Evolutionary conservation across 1,139 yeast genomes (phyloP), one percentile per base, ranked within the genome.

Genomic region (Debaryomycetaceae sp.): DNA sequence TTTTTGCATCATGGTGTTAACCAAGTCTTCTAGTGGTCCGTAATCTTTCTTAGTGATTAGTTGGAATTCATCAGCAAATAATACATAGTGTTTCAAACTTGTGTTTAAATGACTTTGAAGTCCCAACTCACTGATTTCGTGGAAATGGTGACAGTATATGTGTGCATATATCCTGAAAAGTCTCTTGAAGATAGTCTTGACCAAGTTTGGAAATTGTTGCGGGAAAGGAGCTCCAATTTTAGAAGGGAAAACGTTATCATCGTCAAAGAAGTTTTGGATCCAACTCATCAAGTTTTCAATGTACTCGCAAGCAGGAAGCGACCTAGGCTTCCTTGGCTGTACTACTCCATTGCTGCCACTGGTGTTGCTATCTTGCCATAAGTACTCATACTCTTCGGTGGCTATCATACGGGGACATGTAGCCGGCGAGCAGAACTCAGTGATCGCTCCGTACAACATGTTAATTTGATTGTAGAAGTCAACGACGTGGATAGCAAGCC

Each of bases 401-500:
- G 98, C 98, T 41, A 86, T 88, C 99, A 92, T 92, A 44, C 94
- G 69, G 3, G 98, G 98, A 60, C 98, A 92, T 2, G 95, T 78
- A 15, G 69, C 63, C 1, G 98, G 97, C 0, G 97, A 87, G 61
- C 99, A 92, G 56, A 92, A 91, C 64, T 89, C 96, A 1, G 98
- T 91, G 45, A 94, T 86, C 5, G 98, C 83, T 9, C 98, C 97
- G 56, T 92, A 92, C 6, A 92, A 71, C 98, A 92, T 92, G 63
- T 92, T 92, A 54, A 91, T 84, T 61, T 92, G 99, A 59, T 91
- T 91, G 66, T 87, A 92, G 58, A 92, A 92, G 59, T 85, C 91
- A 14, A 83, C 92, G 30, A 83, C 85, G 58, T 92, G 96, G 14
- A 91, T 95, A 0, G 98, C 98, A 40, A 92, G 67, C 99, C 99